Evolutionary conservation across 2,329 filamentous ascomycete genomes (phyloP).

Genomic region (Huntiella savannae): DNA sequence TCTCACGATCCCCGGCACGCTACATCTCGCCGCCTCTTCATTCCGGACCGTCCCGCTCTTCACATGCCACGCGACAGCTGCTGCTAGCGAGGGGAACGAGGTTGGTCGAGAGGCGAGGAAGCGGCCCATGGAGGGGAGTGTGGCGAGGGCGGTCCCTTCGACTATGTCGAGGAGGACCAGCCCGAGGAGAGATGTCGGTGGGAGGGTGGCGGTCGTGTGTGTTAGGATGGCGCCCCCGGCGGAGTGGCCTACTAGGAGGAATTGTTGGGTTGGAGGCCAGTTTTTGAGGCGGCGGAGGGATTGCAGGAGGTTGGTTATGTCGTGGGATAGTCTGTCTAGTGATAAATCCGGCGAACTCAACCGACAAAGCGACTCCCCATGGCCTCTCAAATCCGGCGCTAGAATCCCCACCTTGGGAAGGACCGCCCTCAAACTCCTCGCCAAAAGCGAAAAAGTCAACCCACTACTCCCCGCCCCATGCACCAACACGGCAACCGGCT

Average conservation of each 20-base stretch:
- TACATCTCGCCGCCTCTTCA: conserved; percentile 62
- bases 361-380: conserved; percentile 47
- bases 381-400: conserved; percentile 68
- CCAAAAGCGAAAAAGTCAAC: conserved; percentile 72
- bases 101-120: conserved; percentile 69
- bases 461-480: conserved; percentile 74
- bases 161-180: conserved; percentile 90
- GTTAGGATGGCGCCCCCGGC: conserved; percentile 84
- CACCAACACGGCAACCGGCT: conserved; percentile 18
- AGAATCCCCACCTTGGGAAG: conserved; percentile 69
- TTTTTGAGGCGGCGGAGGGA: conserved; percentile 47
- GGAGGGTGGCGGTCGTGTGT: conserved; percentile 51
- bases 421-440: conserved; percentile 54
- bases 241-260: conserved; percentile 78
- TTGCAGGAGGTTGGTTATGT: conserved; percentile 51
- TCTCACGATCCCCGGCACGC: conserved; percentile 61
- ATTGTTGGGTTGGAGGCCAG: conserved; percentile 54
- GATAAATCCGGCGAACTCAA: conserved; percentile 36
- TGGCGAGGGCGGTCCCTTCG: conserved; percentile 88
- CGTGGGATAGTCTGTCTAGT: conserved; percentile 51
- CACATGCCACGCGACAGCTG: conserved; percentile 86
- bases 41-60: conserved; percentile 76
- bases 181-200: conserved; percentile 54
- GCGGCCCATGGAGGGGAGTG: conserved; percentile 80
- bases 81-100: conserved; percentile 56